Evolutionary conservation across 306 rosid genomes (phyloP).

Genomic region (Pterocarpus macrocarpus): DNA sequence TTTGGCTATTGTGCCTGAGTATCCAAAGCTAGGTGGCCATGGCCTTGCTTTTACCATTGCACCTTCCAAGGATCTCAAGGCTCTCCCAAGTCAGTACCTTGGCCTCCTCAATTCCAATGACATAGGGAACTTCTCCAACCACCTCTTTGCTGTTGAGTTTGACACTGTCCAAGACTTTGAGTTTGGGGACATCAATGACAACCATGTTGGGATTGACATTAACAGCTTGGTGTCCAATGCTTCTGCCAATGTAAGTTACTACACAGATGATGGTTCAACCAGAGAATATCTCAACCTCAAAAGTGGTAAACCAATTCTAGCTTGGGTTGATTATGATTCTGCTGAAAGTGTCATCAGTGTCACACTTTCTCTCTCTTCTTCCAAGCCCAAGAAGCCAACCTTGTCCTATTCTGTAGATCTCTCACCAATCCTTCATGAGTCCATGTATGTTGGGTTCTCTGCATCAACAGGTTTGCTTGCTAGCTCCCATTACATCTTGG

Average conservation of each 20-base stretch:
- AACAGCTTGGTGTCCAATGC: conserved; percentile 62
- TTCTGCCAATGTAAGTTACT: conserved; percentile 63
- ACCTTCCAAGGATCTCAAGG: conserved; percentile 56
- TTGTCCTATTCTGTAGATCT: conserved; percentile 66
- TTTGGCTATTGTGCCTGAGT: conserved; percentile 69
- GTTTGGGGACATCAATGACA: conserved; percentile 70
- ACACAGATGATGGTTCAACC: conserved; percentile 46
- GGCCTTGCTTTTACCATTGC: conserved; percentile 79
- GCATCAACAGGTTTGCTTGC: conserved; percentile 88
- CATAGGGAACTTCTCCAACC: conserved; percentile 65
- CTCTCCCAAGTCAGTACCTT: conserved; percentile 76
- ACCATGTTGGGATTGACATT: conserved; percentile 79
- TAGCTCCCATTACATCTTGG: conserved; percentile 78
- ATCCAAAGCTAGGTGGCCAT: conserved; percentile 79
- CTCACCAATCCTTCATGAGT: conserved; percentile 63
- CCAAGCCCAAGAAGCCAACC: conserved; percentile 64
- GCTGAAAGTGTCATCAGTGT: conserved; percentile 50
- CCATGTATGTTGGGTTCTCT: conserved; percentile 87
- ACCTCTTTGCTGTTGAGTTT: conserved; percentile 81
- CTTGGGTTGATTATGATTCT: conserved; percentile 81
- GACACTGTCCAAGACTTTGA: conserved; percentile 83
- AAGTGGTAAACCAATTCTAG: conserved; percentile 61
- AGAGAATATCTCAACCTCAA: conserved; percentile 60
- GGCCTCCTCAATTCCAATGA: conserved; percentile 69
- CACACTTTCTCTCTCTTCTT: conserved; percentile 59